Evolutionary conservation across 306 rosid species (phyloP), one percentile per base, ranked within the genome.

Genomic region (Cicer pinnatifidum): DNA sequence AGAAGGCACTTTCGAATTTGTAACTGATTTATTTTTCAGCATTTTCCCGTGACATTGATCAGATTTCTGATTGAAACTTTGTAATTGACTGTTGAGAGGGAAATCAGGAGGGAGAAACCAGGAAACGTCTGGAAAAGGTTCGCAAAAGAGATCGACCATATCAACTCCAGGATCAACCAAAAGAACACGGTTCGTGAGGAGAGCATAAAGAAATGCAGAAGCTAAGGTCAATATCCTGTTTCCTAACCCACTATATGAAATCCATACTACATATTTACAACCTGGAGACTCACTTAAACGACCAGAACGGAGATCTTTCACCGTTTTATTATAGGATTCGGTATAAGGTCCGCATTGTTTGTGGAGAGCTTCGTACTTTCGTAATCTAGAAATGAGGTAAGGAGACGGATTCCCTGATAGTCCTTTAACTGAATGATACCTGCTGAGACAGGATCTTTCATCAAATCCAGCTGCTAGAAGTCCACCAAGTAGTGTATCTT

Each of bases 101-200:
- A 85, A 89, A 84, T 89, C 86, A 6, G 77, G 68, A 7, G 91
- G 95, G 33, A 87, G 86, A 62, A 89, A 85, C 95, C 95, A 89
- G 1, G 95, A 89, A 58, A 54, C 86, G 37, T 82, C 81, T 1
- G 89, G 95, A 77, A 89, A 84, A 6, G 91, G 95, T 77, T 89
- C 95, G 3, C 92, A 89, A 12, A 89, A 86, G 53, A 89, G 92
- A 74, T 84, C 83, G 1, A n/a, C 68, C 90, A 85, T 88, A 67
- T 89, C 96, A 60, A 76, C 80, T 59, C 96, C 92, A 59, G 92
- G 96, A 81, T 89, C 92, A 43, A 89, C 90, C 37, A 89, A 86
- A 10, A 89, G 81, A 69, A 89, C 88, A 33, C 92, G 87, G 75
- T 84, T 73, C 10, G 92, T 86, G 80, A 89, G 92, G 74, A 89